phyloP scores from a whole-genome alignment of 2,329 filamentous ascomycete species.

The Arthrobotrys pseudoclavata region DNA sequence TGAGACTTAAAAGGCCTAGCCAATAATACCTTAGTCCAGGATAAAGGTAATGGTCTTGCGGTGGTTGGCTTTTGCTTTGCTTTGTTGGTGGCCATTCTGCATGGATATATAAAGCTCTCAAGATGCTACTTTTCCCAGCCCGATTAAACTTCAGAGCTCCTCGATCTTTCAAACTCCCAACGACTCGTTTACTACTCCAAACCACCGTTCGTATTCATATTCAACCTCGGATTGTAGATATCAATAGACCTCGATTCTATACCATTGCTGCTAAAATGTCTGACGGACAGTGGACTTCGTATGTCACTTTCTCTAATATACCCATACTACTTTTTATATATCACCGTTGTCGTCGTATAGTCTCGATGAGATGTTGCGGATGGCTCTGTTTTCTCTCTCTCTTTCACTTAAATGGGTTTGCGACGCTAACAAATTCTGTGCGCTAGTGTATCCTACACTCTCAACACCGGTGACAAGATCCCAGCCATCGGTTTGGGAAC shows the following conservation, averaged over 20 bases:
- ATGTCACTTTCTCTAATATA: constrained; percentile 22
- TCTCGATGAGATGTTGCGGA: not conserved
- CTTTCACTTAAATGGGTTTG: not conserved
- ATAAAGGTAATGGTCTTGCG: constrained; percentile 26
- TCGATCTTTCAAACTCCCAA: constrained; percentile 52
- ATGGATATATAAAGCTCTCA: constrained; percentile 59
- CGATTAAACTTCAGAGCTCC: constrained; percentile 59
- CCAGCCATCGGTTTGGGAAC: constrained; percentile 82
- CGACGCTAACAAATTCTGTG: constrained; percentile 16
- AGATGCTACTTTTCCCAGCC: constrained; percentile 56
- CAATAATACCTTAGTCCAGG: constrained; percentile 19
- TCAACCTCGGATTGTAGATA: constrained; percentile 27
- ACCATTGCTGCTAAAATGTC: constrained; percentile 53
- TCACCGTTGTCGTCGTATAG: not conserved
- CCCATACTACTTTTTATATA: not conserved
- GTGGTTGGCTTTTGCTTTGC: constrained; percentile 43
- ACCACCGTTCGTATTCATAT: constrained; percentile 31
- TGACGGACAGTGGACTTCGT: constrained; percentile 60
- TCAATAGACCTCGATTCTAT: constrained; percentile 24
- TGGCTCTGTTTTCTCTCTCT: not conserved
- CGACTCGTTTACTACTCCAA: constrained; percentile 30
- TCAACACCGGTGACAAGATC: constrained; percentile 83
- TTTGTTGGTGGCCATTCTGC: constrained; percentile 39
- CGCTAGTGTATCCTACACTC: constrained; percentile 71
- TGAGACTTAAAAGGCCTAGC: constrained; percentile 43